Base-by-base conservation (phyloP, 352 stramenopile genomes). In the Phytophthora megakarya region DNA sequence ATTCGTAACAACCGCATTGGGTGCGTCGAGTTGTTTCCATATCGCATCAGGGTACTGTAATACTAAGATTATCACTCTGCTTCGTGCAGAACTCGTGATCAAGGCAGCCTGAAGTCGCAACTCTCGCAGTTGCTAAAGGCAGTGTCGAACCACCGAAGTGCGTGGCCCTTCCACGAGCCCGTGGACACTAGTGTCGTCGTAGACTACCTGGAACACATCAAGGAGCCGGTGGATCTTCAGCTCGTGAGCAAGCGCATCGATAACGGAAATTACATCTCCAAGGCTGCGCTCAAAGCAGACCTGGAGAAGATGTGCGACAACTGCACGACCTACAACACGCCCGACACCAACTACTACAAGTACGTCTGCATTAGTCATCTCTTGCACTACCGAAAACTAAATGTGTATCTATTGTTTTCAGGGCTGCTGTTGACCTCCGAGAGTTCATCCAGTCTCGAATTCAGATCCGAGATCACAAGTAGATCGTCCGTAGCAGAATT, bases 161-260 rank as follows among this genome's bases (percentile, higher is more conserved):
- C 97, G 25, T 99, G 97, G 98, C 96, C 96, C 9, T 99, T 99
- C 72, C 90, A 97, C 30, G 96, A 99, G 65, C 97, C 98, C 0
- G 97, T 99, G 9, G 89, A 99, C 75, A 97, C 86, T 30, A 90
- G 70, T 42, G 84, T 98, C 47, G 97, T 99, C 2, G 81, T 95
- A 9, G 97, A 99, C 80, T 99, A 99, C 80, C 72, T 98, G 26
- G 90, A 98, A 19, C 87, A 98, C 55, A 96, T 99, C 51, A 97
- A 97, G 63, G 86, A 98, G 28, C 97, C 97, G 0, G 96, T 99
- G n/a, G 87, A 95, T 50, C 73, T 96, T 28, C 77, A 88, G 58
- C 67, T 92, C 28, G 90, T 95, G 47, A 78, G 84, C 43, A 95
- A 94, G 66, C 80, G 85, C 23, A 92, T 95, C 33, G 87, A 95